Base-by-base conservation (phyloP, 495 filamentous ascomycete species). In the Corynascus novoguineensis region DNA sequence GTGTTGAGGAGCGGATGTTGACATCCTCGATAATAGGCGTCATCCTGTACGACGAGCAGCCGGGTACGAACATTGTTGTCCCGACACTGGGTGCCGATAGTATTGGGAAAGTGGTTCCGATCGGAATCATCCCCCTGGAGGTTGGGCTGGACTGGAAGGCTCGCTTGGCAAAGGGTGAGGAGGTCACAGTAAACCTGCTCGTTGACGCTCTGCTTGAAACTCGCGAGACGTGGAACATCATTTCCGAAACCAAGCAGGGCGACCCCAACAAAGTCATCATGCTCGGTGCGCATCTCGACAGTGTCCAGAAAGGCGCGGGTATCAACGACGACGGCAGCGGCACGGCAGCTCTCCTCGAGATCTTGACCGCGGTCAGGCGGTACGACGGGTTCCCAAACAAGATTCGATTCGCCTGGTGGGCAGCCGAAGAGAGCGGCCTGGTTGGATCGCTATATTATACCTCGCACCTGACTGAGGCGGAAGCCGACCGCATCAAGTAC, bases 351-450 rank as follows among this genome's bases (percentile, higher is more conserved):
- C 74, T 78, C 14, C 77, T 87, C 64, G 81, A 76, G 46, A 69
- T 87, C 57, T 75, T 89, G 17, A 81, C 83, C 22, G 70, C 85
- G n/a, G 82, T 87, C 8, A 78, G 77, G 34, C 66, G 73, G 4
- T 79, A 88, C 40, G 69, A 82, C n/a, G 68, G 72, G 28, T 88
- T 74, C 74, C 64, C 59, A 22, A 74, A 81, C 60, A 83, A 78
- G 57, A 80, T 90, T 24, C 81, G 85, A 38, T 88, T 90, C 63
- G 76, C 71, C 46, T 89, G 82, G 75, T 89, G 84, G 83, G 80
- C 82, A 9, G 86, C 78, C 3, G 86, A 88, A 65, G 81, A 85
- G 68, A 73, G 72, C 53, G 85, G 83, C 46, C 75, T 88, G 22
- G 63, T 88, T 14, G 87, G 87, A 25, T 80, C 81, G 22, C 71